phyloP scores from a whole-genome alignment of 163 green algal genomes.

The Prototheca cutis region DNA sequence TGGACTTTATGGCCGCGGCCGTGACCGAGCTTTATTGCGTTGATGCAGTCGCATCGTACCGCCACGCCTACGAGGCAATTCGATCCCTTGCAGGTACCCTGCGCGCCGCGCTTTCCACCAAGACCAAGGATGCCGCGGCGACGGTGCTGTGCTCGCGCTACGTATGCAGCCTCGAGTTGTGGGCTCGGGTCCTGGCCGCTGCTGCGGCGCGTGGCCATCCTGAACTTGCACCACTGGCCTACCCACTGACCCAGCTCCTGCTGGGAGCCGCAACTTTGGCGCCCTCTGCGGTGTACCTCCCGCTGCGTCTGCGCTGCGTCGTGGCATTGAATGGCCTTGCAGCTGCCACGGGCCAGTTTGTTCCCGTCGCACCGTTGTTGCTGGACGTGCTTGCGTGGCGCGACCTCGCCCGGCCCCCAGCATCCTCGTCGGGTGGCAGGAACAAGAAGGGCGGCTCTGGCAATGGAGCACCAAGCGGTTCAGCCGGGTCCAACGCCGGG shows the following conservation, averaged over 20 bases:
- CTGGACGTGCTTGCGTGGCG: constrained; percentile 76
- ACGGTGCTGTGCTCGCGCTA: constrained; percentile 85
- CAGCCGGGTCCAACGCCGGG: constrained; percentile 4
- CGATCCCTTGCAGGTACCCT: constrained; percentile 74
- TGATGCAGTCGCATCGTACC: constrained; percentile 46
- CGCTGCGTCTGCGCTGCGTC: constrained; percentile 69
- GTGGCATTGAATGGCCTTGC: constrained; percentile 52
- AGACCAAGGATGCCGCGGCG: constrained; percentile 73
- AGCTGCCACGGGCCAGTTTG: constrained; percentile 46
- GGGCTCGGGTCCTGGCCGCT: constrained; percentile 55
- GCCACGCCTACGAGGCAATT: constrained; percentile 60
- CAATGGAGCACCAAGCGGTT: no score
- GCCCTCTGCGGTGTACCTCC: constrained; percentile 81
- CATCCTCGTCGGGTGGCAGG: no score
- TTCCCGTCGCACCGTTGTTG: constrained; percentile 65
- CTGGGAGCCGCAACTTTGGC: constrained; percentile 66
- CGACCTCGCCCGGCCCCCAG: constrained; percentile 30
- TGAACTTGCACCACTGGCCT: constrained; percentile 73
- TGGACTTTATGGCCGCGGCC: constrained; percentile 80
- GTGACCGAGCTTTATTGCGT: constrained; percentile 73
- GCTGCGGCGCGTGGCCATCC: constrained; percentile 11
- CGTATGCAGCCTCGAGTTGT: constrained; percentile 61
- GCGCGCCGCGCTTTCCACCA: constrained; percentile 63
- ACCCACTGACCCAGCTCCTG: constrained; percentile 74
- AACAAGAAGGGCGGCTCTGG: no score